These are phyloP conservation scores for Pichia nakasei DNA, from an alignment of 805 yeast species.

Conservation along the genomic window DNA sequence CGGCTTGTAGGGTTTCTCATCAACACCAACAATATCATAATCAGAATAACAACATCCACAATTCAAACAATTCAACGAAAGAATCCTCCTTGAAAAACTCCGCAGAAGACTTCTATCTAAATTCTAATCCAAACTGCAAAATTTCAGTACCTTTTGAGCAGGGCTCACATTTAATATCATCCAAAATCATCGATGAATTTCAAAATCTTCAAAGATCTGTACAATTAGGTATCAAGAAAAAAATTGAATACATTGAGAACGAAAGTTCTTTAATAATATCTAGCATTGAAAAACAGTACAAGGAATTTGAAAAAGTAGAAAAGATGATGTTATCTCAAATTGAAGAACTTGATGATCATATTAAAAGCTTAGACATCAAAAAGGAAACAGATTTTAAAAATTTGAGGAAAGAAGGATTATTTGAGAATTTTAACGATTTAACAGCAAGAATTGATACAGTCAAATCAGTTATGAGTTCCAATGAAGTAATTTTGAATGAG, in stretches of 20 bases:
- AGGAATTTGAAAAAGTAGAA: slow-evolving; percentile 23
- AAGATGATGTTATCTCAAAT: slow-evolving; percentile 21
- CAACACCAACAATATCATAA: not conserved
- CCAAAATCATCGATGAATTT: slow-evolving; percentile 17
- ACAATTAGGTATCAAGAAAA: slow-evolving; percentile 17
- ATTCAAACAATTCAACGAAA: not conserved
- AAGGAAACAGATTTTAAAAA: slow-evolving; percentile 21
- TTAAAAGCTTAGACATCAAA: slow-evolving; percentile 21
- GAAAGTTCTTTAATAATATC: slow-evolving; percentile 24
- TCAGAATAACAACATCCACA: not conserved
- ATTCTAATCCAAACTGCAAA: not conserved
- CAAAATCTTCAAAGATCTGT: slow-evolving; percentile 21
- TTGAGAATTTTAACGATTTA: slow-evolving; percentile 22
- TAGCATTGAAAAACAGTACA: slow-evolving; percentile 18
- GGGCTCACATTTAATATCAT: slow-evolving; percentile 5
- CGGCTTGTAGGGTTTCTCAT: slow-evolving; percentile 4
- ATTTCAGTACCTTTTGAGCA: too few relatives aligned
- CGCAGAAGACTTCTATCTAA: not conserved
- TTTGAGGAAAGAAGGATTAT: slow-evolving; percentile 16
- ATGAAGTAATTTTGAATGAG: slow-evolving; percentile 16
- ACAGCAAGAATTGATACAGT: slow-evolving; percentile 21
- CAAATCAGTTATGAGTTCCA: slow-evolving; percentile 12
- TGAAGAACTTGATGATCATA: slow-evolving; percentile 20
- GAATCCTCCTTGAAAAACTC: not conserved
- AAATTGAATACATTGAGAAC: slow-evolving; percentile 18